Conservation (phyloP, 202 grass and related monocot genomes). For the Carex sylvatica region DNA sequence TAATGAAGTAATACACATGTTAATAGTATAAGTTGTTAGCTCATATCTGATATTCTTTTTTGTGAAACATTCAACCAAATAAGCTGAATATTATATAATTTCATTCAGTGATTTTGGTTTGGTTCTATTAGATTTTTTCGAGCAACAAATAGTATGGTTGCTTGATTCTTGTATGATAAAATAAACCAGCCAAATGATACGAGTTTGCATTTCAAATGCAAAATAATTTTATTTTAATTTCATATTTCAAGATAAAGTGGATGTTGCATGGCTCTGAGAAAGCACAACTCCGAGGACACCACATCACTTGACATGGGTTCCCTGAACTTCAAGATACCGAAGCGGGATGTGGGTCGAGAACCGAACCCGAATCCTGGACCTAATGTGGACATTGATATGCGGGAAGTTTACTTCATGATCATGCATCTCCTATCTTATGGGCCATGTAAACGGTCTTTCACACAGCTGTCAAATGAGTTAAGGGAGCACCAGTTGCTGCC, state of each 20-base stretch:
- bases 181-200: background rate
- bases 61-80: background rate
- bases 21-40: background rate
- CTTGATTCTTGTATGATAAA: conserved; percentile 1
- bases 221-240: conserved; percentile 12
- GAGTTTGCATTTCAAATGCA: conserved; percentile 6
- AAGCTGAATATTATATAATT: background rate
- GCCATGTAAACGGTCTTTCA: conserved; percentile 72
- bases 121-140: background rate
- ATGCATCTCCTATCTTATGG: conserved; percentile 93
- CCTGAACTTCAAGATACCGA: conserved; percentile 51
- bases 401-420: conserved; percentile 94
- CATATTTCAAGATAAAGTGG: background rate
- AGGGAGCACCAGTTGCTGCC: conserved; percentile 78
- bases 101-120: background rate
- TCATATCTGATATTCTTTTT: background rate
- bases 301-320: conserved; percentile 42
- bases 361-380: conserved; percentile 17
- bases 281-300: conserved; percentile 56
- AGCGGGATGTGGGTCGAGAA: conserved; percentile 39
- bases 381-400: conserved; percentile 74
- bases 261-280: conserved; percentile 63
- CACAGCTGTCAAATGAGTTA: conserved; percentile 80
- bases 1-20: background rate
- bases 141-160: background rate